phyloP scores from a whole-genome alignment of 106 monocot species.

The Acanthochlamys bracteata region DNA sequence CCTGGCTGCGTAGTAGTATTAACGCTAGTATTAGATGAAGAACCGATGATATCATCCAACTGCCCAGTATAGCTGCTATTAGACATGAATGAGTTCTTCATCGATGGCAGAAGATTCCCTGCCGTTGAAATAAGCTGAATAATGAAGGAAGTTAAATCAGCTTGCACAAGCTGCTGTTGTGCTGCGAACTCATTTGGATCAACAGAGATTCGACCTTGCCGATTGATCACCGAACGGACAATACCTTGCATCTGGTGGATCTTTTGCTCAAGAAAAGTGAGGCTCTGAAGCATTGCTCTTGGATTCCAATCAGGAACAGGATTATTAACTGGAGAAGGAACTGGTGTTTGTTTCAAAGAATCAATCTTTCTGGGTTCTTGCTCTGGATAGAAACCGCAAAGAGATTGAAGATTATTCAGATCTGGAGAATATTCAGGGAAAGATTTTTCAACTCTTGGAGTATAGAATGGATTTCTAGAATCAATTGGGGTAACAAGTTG shows the following conservation, averaged over 20 bases:
- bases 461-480: slow-evolving; percentile 6
- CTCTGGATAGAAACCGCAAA: not conserved
- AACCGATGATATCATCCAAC: slow-evolving; percentile 4
- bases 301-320: slow-evolving; percentile 54
- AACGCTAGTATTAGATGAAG: slow-evolving; percentile 1
- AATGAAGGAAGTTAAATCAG: slow-evolving; percentile 78
- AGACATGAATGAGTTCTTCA: slow-evolving; percentile 38
- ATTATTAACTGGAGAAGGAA: slow-evolving; percentile 1
- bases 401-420: slow-evolving; percentile 2
- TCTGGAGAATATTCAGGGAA: slow-evolving; percentile 17
- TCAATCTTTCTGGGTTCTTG: slow-evolving; percentile 10
- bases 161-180: slow-evolving; percentile 74
- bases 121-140: slow-evolving; percentile 75
- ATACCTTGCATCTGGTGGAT: slow-evolving; percentile 74
- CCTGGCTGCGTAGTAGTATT: slow-evolving; percentile 10
- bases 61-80: slow-evolving; percentile 22
- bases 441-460: slow-evolving; percentile 1
- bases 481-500: slow-evolving; percentile 9
- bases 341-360: slow-evolving; percentile 14
- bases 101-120: slow-evolving; percentile 65
- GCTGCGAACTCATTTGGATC: slow-evolving; percentile 33
- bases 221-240: slow-evolving; percentile 37
- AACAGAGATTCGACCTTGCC: slow-evolving; percentile 21
- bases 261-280: slow-evolving; percentile 89
- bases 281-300: slow-evolving; percentile 47